Conservation (phyloP, 176 grass and related monocot species). For the Alloteropsis semialata region DNA sequence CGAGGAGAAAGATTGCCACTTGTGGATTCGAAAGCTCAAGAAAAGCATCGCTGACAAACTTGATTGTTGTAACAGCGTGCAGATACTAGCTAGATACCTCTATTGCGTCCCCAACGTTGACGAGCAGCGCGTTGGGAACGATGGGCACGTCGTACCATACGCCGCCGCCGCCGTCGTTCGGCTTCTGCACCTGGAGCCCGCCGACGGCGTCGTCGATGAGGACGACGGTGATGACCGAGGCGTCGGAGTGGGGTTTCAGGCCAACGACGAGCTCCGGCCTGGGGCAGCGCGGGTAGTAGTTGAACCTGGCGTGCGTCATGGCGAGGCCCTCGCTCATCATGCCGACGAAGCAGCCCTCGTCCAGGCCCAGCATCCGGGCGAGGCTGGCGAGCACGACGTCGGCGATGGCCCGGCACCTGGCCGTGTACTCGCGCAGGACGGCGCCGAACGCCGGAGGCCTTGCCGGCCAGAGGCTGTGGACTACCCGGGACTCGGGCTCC, state of each 20-base stretch:
- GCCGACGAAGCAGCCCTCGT: constrained; percentile 20
- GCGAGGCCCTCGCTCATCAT: constrained; percentile 22
- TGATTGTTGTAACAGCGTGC: too few species aligned
- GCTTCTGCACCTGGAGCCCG: constrained; percentile 42
- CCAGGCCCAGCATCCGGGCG: constrained; percentile 17
- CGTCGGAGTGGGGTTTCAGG: constrained; percentile 53
- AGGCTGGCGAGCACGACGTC: not conserved
- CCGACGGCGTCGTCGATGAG: constrained; percentile 37
- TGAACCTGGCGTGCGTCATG: constrained; percentile 37
- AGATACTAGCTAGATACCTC: constrained; percentile 53
- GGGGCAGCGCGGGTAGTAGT: constrained; percentile 43
- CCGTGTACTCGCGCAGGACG: constrained; percentile 32
- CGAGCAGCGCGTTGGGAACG: constrained; percentile 32
- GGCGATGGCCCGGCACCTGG: constrained; percentile 25
- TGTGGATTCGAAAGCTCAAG: too few species aligned
- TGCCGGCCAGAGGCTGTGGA: constrained; percentile 43
- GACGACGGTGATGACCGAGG: constrained; percentile 36
- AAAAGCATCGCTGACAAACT: too few species aligned
- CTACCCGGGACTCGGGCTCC: constrained; percentile 29
- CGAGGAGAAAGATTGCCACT: not conserved
- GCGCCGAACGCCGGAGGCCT: constrained; percentile 35
- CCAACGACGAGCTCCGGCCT: constrained; percentile 44
- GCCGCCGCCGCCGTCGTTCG: not conserved
- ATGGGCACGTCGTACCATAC: constrained; percentile 50
- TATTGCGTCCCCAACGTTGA: constrained; percentile 43